A percentile compares a stretch with the other conserved stretches of the same genome.
phyloP scores from a whole-genome alignment of 1,284 basidiomycete species.

The Trichosporon asahii region DNA sequence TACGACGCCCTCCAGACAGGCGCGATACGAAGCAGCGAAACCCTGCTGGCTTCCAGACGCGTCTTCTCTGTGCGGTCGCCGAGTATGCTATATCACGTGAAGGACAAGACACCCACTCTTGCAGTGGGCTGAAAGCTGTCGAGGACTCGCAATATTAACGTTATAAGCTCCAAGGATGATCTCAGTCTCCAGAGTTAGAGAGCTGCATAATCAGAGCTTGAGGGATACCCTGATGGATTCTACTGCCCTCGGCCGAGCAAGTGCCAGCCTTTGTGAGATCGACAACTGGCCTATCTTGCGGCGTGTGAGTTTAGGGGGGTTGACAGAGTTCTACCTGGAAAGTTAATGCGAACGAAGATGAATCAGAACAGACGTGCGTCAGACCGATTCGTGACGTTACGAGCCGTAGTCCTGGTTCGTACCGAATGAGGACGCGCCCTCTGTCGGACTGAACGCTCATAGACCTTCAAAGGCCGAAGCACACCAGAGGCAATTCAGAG shows the following conservation, averaged over 20 bases:
- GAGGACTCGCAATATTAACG: background rate
- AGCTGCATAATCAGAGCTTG: background rate
- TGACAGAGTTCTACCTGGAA: background rate
- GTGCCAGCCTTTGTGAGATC: background rate
- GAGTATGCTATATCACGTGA: background rate
- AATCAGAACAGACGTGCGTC: too few species aligned
- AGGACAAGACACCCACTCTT: background rate
- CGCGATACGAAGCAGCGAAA: background rate
- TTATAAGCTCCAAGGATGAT: background rate
- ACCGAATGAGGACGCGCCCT: background rate
- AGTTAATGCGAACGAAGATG: background rate
- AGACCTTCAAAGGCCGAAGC: background rate
- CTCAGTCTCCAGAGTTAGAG: background rate
- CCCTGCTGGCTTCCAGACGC: background rate
- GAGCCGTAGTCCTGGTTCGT: background rate
- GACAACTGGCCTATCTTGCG: too few species aligned
- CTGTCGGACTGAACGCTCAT: background rate
- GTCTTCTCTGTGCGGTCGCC: background rate
- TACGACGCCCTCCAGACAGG: background rate
- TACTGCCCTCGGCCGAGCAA: background rate
- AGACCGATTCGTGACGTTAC: background rate
- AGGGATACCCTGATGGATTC: background rate
- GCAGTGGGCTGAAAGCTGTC: background rate
- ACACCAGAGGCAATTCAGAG: conserved; percentile 11
- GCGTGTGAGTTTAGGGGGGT: background rate